Evolutionary conservation across 805 yeast species (phyloP), one percentile per base, ranked within the genome.

Genomic region (Yamadazyma scolyti): DNA sequence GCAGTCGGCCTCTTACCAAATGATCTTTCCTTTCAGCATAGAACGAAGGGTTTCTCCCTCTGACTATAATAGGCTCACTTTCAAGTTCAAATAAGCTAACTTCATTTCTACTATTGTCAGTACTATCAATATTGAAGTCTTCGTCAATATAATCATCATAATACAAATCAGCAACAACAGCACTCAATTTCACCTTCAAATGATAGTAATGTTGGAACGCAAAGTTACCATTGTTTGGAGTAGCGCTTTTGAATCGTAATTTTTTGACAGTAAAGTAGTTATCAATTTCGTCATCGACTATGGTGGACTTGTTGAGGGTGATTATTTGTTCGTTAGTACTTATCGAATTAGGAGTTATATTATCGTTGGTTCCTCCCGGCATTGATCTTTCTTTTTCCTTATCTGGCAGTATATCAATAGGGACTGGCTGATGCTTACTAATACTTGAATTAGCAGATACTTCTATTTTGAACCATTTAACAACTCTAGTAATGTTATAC

Each of bases 11-110:
- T 31, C 50, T 48, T 21, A 76, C 65, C 29, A 66, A 44, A 13
- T 73, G 50, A 43, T 75, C 79, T 28, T 72, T 68, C 34, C 76
- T 54, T 34, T 72, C 75, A 20, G 66, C 64, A 43, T 75, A 76
- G 39, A 76, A 77, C n/a, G 74, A 64, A 3, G 82, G 82, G 42
- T 76, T 77, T 30, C 82, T 51, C 3, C 82, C 82, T 39, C 82
- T 52, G 6, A 76, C 82, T 9, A 73, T 71, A 3, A 77, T 68
- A 1, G 78, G 78, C 20, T 66, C 57, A 37, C 58, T 58, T 5
- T 44, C 41, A 16, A 60, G 40, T 30, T 60, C 67, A 33, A 46
- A 43, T 14, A 60, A 37, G 4, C 43, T 41, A 4, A 59, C 47
- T 34, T 60, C 67, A 33, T 59, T 60, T 19, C 49, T 44, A 24